A percentile compares a stretch with the other conserved stretches of the same genome.
These are phyloP conservation scores for Tubosaeta sp. DNA, from an alignment of 768 basidiomycete genomes.

Conservation along the genomic window DNA sequence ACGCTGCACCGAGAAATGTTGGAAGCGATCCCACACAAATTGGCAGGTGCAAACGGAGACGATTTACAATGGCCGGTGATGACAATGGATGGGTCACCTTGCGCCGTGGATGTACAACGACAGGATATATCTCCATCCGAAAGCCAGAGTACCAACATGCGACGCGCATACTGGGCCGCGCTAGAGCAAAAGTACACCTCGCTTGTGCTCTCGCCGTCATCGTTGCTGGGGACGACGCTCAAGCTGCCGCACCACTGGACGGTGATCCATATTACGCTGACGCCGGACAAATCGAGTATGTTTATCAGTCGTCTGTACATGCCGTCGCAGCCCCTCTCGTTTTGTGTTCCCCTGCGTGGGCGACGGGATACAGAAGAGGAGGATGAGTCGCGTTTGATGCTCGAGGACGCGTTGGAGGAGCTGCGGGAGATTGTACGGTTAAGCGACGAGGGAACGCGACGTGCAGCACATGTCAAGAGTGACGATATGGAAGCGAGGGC, in stretches of 20 bases:
- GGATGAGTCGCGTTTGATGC: slow-evolving; percentile 68
- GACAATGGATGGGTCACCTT: slow-evolving; percentile 39
- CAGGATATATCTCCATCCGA: slow-evolving; percentile 8
- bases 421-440: slow-evolving; percentile 73
- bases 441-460: slow-evolving; percentile 73
- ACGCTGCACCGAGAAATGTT: slow-evolving; percentile 84
- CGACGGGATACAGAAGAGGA: slow-evolving; percentile 71
- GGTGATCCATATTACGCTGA: slow-evolving; percentile 76
- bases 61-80: slow-evolving; percentile 76
- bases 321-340: slow-evolving; percentile 59
- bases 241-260: slow-evolving; percentile 76
- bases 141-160: slow-evolving; percentile 36
- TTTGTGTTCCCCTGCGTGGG: slow-evolving; percentile 86
- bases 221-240: slow-evolving; percentile 39
- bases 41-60: slow-evolving; percentile 44
- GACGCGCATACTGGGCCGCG: slow-evolving; percentile 57
- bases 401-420: slow-evolving; percentile 69
- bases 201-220: slow-evolving; percentile 21
- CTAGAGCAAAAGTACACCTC: slow-evolving; percentile 51
- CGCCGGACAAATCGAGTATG: slow-evolving; percentile 77
- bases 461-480: slow-evolving; percentile 65
- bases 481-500: slow-evolving; percentile 61
- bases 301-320: slow-evolving; percentile 77
- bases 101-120: slow-evolving; percentile 21
- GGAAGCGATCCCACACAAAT: slow-evolving; percentile 74